These are phyloP conservation scores for Pestalotiopsis sp. DNA, from an alignment of 2,329 filamentous ascomycete genomes.

Conservation along the genomic window DNA sequence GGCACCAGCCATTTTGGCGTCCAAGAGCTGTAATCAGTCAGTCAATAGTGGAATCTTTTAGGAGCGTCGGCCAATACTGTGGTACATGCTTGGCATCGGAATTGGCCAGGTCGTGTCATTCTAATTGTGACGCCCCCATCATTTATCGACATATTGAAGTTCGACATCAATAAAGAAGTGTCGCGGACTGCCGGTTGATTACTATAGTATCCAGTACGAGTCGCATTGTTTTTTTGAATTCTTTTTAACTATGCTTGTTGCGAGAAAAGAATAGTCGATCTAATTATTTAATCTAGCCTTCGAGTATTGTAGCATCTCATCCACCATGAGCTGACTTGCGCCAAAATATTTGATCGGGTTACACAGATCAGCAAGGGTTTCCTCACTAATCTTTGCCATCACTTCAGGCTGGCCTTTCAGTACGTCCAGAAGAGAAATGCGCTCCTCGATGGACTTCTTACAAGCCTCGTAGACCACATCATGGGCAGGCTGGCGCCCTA, in stretches of 20 bases:
- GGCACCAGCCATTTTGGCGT: background rate
- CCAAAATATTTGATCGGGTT: constrained; percentile 46
- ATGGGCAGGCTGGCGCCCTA: constrained; percentile 56
- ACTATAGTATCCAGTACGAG: background rate
- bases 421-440: constrained; percentile 44
- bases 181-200: no score
- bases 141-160: background rate
- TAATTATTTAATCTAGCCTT: background rate
- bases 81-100: no score
- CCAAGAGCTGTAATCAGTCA: background rate
- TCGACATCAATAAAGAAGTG: no score
- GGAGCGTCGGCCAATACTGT: no score
- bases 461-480: constrained; percentile 60
- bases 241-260: background rate
- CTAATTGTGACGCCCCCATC: background rate
- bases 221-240: no score
- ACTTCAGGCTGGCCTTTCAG: constrained; percentile 42
- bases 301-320: constrained; percentile 18
- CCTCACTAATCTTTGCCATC: constrained; percentile 37
- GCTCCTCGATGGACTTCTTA: constrained; percentile 48
- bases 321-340: constrained; percentile 30
- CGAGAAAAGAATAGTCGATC: background rate
- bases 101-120: background rate
- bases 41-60: no score
- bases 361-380: constrained; percentile 18